Evolutionary conservation across 2,329 filamentous ascomycete species (phyloP), one percentile per base, ranked within the genome.

Genomic region (Delphinella strobiligena): DNA sequence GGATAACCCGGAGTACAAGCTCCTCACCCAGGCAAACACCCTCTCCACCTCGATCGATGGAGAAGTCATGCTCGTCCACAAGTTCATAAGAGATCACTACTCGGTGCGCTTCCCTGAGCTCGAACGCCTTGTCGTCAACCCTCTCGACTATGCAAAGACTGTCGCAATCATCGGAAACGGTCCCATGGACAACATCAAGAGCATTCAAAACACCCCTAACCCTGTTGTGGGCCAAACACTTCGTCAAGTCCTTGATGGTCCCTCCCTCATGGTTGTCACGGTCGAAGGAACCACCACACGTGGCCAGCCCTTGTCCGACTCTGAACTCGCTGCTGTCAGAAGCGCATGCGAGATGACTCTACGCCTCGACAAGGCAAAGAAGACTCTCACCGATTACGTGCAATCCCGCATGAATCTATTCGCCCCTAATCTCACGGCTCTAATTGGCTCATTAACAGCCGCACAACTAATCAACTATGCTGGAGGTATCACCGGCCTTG

Each of bases 401-500:
- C 85, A 95, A 62, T 95, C 89, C 27, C 83, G 91, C 45, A 96
- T 98, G 85, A 91, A 82, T 49, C 71, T 93, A 24, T 96, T 96
- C 56, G 91, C 91, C 4, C 91, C 91, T 0, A 98, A 98, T 53
- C 64, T 96, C 39, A 94, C 91, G 1, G 80, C 78, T 1, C 74
- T 98, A 14, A 83, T 98, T 42, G 91, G 91, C 14, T 91, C 89
- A 1, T 71, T 94, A 14, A 95, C 89, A 2, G 89, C 91, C 5
- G 91, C 91, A 3, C 89, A 96, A 62, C 75, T 98, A n/a, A 81
- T 98, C 52, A 95, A 95, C 61, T 85, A 86, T 44, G 83, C 87
- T 0, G 91, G 91, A 46, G 91, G 91, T 7, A 67, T 98, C 22
- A 83, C 80, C 1, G 86, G 86, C 27, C 72, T 98, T 9, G 87